phyloP scores from a whole-genome alignment of 2,329 filamentous ascomycete genomes.

The Tolypocladium endophyticum region DNA sequence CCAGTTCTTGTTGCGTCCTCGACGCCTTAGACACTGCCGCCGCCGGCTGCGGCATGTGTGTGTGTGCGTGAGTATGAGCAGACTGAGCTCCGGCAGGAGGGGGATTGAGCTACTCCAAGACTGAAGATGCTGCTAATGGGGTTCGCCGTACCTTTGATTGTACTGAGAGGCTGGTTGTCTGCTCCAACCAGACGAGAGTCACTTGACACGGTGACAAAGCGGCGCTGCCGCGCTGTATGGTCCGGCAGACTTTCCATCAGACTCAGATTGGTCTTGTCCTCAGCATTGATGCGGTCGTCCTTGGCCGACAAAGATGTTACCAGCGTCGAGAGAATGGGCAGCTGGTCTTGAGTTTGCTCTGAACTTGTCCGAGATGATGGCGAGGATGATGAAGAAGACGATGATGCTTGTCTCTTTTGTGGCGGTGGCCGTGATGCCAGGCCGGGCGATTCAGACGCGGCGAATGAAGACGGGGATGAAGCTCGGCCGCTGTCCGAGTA shows the following conservation, averaged over 20 bases:
- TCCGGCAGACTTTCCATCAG: slow-evolving; percentile 17
- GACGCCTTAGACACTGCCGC: neutral
- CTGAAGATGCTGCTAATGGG: neutral
- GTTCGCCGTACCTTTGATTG: neutral
- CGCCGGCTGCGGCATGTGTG: neutral
- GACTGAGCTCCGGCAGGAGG: neutral
- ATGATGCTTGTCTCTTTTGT: neutral
- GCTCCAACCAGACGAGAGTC: neutral
- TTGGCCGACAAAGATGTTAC: slow-evolving; percentile 10
- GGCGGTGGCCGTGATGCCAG: neutral
- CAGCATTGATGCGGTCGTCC: slow-evolving; percentile 24
- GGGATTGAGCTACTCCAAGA: neutral
- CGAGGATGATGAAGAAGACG: neutral
- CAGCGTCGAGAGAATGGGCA: slow-evolving; percentile 8
- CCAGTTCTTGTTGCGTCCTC: neutral
- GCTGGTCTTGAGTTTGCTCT: neutral
- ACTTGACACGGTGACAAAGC: neutral
- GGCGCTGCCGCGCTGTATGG: slow-evolving; percentile 5
- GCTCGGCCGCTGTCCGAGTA: neutral
- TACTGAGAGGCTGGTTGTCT: neutral
- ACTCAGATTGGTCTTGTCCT: slow-evolving; percentile 22
- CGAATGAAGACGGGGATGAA: neutral
- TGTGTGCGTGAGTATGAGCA: neutral
- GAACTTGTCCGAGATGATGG: neutral
- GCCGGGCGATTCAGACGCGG: neutral